phyloP scores from a whole-genome alignment of 306 rosid species.

The Quercus cerris region DNA sequence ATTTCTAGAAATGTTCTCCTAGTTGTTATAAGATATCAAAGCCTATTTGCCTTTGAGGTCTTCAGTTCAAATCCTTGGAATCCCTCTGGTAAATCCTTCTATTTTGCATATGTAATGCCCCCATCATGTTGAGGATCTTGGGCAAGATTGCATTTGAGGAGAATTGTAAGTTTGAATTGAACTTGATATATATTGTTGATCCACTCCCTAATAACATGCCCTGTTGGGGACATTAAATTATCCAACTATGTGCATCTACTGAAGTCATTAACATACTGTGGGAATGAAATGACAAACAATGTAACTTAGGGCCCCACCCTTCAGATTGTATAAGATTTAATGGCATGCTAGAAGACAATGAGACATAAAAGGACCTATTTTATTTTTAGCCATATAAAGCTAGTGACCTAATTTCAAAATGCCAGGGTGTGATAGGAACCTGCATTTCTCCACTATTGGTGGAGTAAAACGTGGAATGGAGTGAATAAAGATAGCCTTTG shows the following conservation, averaged over 20 bases:
- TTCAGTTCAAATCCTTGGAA: not conserved
- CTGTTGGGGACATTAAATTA: not conserved
- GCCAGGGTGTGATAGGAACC: too few species aligned
- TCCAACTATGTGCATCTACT: not conserved
- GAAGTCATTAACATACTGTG: not conserved
- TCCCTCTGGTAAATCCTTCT: not conserved
- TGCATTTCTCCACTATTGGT: not conserved
- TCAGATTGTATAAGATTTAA: too few species aligned
- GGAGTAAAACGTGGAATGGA: not conserved
- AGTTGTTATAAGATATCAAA: not conserved
- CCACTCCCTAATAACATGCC: not conserved
- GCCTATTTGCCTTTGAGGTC: not conserved
- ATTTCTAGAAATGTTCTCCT: not conserved
- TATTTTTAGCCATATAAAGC: too few species aligned
- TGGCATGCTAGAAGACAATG: too few species aligned
- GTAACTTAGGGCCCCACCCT: too few species aligned
- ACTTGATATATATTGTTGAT: not conserved
- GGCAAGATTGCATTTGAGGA: not conserved
- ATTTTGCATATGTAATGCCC: not conserved
- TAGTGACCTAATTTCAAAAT: too few species aligned
- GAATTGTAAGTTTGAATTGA: not conserved
- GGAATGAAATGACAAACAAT: too few species aligned
- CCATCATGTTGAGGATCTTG: not conserved
- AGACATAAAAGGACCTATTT: too few species aligned
- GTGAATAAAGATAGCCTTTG: not conserved